Percentiles rank a stretch among this genome's conserved stretches.
These are phyloP conservation scores for Arabis alpina DNA, from an alignment of 345 rosid species.

Conservation along the genomic window DNA sequence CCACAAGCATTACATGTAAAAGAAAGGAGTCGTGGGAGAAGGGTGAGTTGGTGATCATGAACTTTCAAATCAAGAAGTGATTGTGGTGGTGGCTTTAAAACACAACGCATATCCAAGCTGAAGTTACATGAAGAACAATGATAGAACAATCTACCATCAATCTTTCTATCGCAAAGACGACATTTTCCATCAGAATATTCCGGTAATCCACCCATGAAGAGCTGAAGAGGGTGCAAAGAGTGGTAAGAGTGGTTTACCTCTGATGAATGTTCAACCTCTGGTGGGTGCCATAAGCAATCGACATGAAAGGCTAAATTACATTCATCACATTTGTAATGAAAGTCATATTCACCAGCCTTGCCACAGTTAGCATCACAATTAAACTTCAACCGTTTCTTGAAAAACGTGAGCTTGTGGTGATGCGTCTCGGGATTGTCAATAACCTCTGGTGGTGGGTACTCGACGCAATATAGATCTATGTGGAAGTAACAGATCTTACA, in stretches of 20 bases:
- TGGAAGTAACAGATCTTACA: background rate
- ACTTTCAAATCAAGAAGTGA: background rate
- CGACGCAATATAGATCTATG: background rate
- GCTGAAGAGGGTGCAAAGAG: background rate
- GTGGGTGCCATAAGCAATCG: background rate
- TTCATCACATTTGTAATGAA: background rate
- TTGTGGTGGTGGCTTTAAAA: background rate
- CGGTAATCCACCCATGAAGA: background rate
- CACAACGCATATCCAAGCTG: background rate
- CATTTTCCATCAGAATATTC: constrained; percentile 9
- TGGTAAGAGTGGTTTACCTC: background rate
- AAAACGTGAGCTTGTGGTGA: background rate
- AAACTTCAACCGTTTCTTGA: background rate
- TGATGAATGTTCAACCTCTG: background rate
- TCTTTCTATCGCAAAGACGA: background rate
- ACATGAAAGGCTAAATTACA: constrained; percentile 5
- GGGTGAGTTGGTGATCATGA: constrained; percentile 21
- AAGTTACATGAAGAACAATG: constrained; percentile 22
- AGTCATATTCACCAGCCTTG: background rate
- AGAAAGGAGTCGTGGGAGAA: background rate
- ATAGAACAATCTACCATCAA: background rate
- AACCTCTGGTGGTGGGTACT: constrained; percentile 7
- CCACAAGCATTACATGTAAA: constrained; percentile 24
- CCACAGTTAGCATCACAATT: background rate
- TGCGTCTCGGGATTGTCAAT: background rate